phyloP scores from a whole-genome alignment of 768 basidiomycete species.

The Obba rivulosa region DNA sequence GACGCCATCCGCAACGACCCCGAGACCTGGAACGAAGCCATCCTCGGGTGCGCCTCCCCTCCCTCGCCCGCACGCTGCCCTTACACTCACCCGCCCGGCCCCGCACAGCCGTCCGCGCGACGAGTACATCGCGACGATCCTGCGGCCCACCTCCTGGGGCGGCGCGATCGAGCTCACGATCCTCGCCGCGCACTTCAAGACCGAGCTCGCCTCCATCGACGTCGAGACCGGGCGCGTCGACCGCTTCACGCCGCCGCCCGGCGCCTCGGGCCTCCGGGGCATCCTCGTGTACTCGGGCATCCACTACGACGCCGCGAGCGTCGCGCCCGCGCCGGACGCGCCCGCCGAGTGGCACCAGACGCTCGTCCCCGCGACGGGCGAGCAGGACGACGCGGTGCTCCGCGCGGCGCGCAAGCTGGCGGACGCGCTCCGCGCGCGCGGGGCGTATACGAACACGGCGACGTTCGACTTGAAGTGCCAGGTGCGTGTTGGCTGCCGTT shows the following conservation, averaged over 20 bases:
- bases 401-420: constrained; percentile 69
- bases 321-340: constrained; percentile 73
- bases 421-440: constrained; percentile 63
- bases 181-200: constrained; percentile 73
- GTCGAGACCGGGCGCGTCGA: constrained; percentile 91
- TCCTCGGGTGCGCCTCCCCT: constrained; percentile 63
- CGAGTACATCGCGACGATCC: constrained; percentile 77
- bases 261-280: constrained; percentile 34
- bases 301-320: constrained; percentile 88
- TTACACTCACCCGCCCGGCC: not conserved
- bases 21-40: constrained; percentile 74
- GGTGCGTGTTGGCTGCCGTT: constrained; percentile 35
- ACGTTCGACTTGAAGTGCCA: constrained; percentile 91
- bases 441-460: constrained; percentile 85
- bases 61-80: not conserved
- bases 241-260: constrained; percentile 58
- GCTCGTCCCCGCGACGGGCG: constrained; percentile 53
- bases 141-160: constrained; percentile 82
- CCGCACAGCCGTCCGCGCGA: constrained; percentile 47
- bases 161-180: constrained; percentile 92
- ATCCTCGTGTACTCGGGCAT: constrained; percentile 93
- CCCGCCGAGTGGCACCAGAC: constrained; percentile 89
- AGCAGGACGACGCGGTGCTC: constrained; percentile 49
- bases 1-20: constrained; percentile 71
- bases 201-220: constrained; percentile 88